Evolutionary conservation across 2,329 filamentous ascomycete species (phyloP), one percentile per base, ranked within the genome.

Genomic region (Paramyrothecium roridum): DNA sequence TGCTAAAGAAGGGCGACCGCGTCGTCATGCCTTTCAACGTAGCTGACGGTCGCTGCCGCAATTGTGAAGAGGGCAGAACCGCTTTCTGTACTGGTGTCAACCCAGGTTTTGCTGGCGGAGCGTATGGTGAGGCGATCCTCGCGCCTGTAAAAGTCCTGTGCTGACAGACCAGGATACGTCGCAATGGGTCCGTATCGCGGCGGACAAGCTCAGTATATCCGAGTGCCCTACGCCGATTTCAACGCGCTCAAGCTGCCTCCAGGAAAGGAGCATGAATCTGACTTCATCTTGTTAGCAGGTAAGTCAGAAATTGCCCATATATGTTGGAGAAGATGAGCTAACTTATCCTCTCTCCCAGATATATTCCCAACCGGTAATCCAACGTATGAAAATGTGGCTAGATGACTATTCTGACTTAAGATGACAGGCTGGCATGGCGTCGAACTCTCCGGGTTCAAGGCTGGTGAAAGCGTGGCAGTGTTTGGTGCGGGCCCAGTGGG

Each of bases 11-110:
- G 59, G 84, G 84, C 3, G 84, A 88, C 57, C 78, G 84, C 2
- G 80, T 88, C 3, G 84, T 87, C 2, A 78, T 87, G 67, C 84
- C 85, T 0, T 87, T 87, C 73, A 87, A 87, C 54, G 84, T 86
- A 1, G 83, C 83, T 8, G 82, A 86, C 60, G 83, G 84, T 2
- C 76, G 84, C 13, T 88, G 85, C 66, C 76, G 78, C 19, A 86
- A 86, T 61, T 87, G 85, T 56, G 84, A 87, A 62, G 81, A 87
- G 59, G 84, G 84, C 2, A 79, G 77, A 56, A 87, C 84, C 1
- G 84, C 84, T 0, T 87, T 87, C 61, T 87, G 84, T 65, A 88
- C 84, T 0, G 85, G 84, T 16, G 63, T 78, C 54, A 68, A 73
- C 58, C 65, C 74, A 55, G 61, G 73, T 8, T 68, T 76, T 63